A percentile compares a stretch with the other conserved stretches of the same genome.
These are phyloP conservation scores for Russula olivacea DNA, from an alignment of 768 basidiomycete species.

Conservation along the genomic window DNA sequence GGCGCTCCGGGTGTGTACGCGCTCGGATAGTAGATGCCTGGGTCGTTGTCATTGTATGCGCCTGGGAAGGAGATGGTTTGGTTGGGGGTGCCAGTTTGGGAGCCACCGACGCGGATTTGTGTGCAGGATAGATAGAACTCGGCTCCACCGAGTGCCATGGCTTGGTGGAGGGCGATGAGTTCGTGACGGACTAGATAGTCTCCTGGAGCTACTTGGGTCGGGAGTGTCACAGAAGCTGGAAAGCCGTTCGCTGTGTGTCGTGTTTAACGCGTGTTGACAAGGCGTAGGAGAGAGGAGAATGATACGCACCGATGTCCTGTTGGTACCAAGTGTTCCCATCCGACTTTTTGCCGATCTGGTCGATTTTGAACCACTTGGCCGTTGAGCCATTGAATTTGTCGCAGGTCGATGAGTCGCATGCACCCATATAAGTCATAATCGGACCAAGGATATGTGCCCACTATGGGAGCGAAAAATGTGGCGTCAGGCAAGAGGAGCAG, in stretches of 20 bases:
- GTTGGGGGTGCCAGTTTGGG: conserved; percentile 43
- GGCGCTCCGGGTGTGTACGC: conserved; percentile 21
- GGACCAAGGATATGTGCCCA: conserved; percentile 63
- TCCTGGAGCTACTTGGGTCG: conserved; percentile 51
- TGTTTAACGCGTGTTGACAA: neutral
- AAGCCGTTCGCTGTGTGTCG: conserved; percentile 27
- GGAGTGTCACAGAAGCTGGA: conserved; percentile 31
- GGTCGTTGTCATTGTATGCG: conserved; percentile 29
- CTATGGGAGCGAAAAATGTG: conserved; percentile 24
- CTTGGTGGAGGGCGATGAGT: conserved; percentile 72
- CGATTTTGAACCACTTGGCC: conserved; percentile 68
- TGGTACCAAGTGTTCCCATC: conserved; percentile 31
- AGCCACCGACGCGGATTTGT: conserved; percentile 47
- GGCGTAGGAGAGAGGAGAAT: neutral
- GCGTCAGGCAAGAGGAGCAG: neutral
- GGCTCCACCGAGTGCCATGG: conserved; percentile 49
- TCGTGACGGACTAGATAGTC: conserved; percentile 75
- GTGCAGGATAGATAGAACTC: conserved; percentile 79
- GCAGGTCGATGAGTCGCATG: conserved; percentile 51
- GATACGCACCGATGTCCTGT: conserved; percentile 29
- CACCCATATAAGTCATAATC: conserved; percentile 67
- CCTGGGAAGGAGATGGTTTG: conserved; percentile 66
- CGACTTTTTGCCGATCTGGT: conserved; percentile 29
- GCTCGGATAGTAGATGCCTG: conserved; percentile 59
- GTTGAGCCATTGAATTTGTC: conserved; percentile 51